A percentile compares a stretch with the other conserved stretches of the same genome.
These are phyloP conservation scores for Pisolithus thermaeus DNA, from an alignment of 1,284 basidiomycete species.

Conservation along the genomic window DNA sequence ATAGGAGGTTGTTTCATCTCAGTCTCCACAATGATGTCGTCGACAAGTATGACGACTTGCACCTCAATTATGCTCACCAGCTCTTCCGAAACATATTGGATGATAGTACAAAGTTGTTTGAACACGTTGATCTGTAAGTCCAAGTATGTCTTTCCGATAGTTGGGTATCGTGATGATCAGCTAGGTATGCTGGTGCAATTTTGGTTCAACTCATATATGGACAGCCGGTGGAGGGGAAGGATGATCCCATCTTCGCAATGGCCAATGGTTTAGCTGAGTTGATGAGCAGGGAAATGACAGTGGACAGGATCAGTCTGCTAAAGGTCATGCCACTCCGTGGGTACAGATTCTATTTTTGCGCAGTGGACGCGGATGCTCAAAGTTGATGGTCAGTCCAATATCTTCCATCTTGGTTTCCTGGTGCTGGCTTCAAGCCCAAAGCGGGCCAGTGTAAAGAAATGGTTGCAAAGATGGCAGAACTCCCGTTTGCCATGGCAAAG, in stretches of 20 bases:
- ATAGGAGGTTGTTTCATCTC: slow-evolving; percentile 5
- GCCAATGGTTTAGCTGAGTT: neutral
- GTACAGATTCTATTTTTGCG: neutral
- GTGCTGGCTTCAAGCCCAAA: neutral
- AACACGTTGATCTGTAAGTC: neutral
- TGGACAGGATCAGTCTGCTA: neutral
- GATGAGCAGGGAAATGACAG: neutral
- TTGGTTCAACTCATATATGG: neutral
- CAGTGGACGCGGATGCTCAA: neutral
- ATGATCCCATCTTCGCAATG: neutral
- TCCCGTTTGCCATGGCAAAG: neutral
- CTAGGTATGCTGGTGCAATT: neutral
- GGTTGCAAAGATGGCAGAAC: neutral
- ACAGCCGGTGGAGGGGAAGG: neutral
- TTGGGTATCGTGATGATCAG: neutral
- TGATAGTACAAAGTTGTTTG: neutral
- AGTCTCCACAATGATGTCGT: neutral
- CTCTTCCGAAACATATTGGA: neutral
- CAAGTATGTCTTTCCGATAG: no score
- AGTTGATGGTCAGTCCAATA: neutral
- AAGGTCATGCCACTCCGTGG: neutral
- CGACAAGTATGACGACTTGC: neutral
- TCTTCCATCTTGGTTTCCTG: slow-evolving; percentile 4
- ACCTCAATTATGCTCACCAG: neutral
- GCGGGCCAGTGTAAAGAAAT: neutral